These are phyloP conservation scores for Nicotiana tabacum DNA, from an alignment of 257 asterid species.

Conservation along the genomic window DNA sequence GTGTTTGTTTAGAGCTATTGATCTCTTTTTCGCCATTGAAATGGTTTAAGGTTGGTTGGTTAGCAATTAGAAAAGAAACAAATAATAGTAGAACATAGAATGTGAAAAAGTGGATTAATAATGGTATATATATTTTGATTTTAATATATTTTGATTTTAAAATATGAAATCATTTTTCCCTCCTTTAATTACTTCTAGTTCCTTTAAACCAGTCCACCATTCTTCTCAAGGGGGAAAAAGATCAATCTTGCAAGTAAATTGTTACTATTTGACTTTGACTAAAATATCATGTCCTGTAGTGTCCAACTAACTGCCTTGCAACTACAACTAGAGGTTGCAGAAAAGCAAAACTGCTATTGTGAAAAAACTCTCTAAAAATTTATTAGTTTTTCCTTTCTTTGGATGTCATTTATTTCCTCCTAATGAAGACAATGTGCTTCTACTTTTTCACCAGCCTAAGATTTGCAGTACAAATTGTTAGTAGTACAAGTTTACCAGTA, in stretches of 20 bases:
- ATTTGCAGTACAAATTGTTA: neutral
- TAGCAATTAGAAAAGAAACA: neutral
- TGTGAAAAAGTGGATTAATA: neutral
- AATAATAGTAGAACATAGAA: neutral
- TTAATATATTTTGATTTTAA: neutral
- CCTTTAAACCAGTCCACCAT: neutral
- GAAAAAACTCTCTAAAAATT: neutral
- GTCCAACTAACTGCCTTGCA: neutral
- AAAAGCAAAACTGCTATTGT: neutral
- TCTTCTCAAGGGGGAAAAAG: neutral
- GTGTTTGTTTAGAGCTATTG: neutral
- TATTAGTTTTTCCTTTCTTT: neutral
- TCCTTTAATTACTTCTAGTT: neutral
- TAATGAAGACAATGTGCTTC: neutral
- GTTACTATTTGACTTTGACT: neutral
- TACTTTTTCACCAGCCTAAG: neutral
- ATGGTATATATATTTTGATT: neutral
- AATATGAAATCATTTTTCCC: neutral
- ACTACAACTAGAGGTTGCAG: neutral
- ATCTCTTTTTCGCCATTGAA: neutral
- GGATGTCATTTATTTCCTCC: neutral
- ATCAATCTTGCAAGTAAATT: neutral
- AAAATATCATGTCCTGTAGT: neutral
- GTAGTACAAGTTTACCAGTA: neutral
- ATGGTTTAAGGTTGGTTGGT: neutral